phyloP scores from a whole-genome alignment of 805 yeast species.

The Pichia deserticola region DNA sequence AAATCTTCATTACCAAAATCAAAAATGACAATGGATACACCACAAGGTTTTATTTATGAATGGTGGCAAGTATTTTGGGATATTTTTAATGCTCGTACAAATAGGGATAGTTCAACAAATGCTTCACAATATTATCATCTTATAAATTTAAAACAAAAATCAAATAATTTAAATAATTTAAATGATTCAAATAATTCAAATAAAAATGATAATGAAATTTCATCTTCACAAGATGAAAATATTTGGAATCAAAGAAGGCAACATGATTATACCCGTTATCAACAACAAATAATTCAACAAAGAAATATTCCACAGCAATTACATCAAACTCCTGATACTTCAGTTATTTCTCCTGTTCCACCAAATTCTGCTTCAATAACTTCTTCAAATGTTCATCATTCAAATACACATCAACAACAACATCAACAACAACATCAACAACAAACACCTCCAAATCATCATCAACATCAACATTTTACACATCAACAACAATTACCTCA shows the following conservation, averaged over 20 bases:
- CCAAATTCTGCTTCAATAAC: slow-evolving; percentile 12
- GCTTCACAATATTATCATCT: slow-evolving; percentile 70
- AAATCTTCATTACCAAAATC: slow-evolving; percentile 38
- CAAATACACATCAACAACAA: slow-evolving; percentile 4
- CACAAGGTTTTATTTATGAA: slow-evolving; percentile 79
- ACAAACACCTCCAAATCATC: slow-evolving; percentile 12
- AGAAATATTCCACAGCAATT: not conserved
- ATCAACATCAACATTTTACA: slow-evolving; percentile 2
- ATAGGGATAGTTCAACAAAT: slow-evolving; percentile 50
- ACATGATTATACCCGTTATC: slow-evolving; percentile 3
- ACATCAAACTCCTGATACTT: not conserved
- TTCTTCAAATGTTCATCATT: slow-evolving; percentile 1
- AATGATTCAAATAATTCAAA: not conserved
- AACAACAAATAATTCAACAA: slow-evolving; percentile 2
- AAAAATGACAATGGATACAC: slow-evolving; percentile 64
- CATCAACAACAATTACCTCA: slow-evolving; percentile 9
- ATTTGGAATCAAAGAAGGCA: slow-evolving; percentile 1
- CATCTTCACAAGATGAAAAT: slow-evolving; percentile 6
- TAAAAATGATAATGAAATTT: not conserved
- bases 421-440: slow-evolving; percentile 1
- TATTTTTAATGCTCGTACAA: slow-evolving; percentile 73
- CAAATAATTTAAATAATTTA: slow-evolving; percentile 32
- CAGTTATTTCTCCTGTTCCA: slow-evolving; percentile 12
- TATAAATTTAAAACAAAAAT: slow-evolving; percentile 51
- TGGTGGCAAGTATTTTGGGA: slow-evolving; percentile 99